Percentiles rank a stretch among this genome's conserved stretches.
These are phyloP conservation scores for Rachicladosporium sp. DNA, from an alignment of 2,329 filamentous ascomycete genomes.

Conservation along the genomic window DNA sequence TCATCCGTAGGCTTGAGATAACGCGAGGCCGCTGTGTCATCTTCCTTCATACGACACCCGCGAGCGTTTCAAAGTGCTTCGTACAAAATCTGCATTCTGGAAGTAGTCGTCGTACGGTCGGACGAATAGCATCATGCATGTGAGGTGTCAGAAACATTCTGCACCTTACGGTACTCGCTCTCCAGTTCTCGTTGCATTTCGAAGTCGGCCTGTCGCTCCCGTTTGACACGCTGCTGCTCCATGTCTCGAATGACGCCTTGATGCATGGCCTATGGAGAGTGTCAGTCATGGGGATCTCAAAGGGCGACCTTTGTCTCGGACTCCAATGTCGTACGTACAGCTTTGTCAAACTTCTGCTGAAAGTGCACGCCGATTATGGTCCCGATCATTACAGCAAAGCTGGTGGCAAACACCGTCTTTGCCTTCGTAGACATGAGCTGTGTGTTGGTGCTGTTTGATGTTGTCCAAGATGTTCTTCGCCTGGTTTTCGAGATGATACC, in stretches of 20 bases:
- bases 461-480: too few species aligned
- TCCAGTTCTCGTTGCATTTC: slow-evolving; percentile 80
- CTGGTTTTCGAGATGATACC: too few species aligned
- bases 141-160: slow-evolving; percentile 54
- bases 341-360: slow-evolving; percentile 71
- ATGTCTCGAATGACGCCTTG: slow-evolving; percentile 86
- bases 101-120: too few species aligned
- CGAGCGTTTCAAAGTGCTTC: too few species aligned
- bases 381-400: slow-evolving; percentile 59
- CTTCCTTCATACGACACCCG: too few species aligned
- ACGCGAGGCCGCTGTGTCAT: too few species aligned
- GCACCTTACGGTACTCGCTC: slow-evolving; percentile 78
- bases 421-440: slow-evolving; percentile 72
- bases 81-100: too few species aligned
- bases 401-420: slow-evolving; percentile 70
- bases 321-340: slow-evolving; percentile 40
- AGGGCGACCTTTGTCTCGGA: too few species aligned
- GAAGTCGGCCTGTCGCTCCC: slow-evolving; percentile 85
- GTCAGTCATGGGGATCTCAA: background rate
- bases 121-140: too few species aligned
- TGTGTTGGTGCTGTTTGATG: too few species aligned
- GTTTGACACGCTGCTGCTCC: slow-evolving; percentile 82
- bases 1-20: too few species aligned
- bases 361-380: slow-evolving; percentile 83
- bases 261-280: slow-evolving; percentile 67